phyloP scores from a whole-genome alignment of 495 filamentous ascomycete genomes.

The Sordaria brevicollis region DNA sequence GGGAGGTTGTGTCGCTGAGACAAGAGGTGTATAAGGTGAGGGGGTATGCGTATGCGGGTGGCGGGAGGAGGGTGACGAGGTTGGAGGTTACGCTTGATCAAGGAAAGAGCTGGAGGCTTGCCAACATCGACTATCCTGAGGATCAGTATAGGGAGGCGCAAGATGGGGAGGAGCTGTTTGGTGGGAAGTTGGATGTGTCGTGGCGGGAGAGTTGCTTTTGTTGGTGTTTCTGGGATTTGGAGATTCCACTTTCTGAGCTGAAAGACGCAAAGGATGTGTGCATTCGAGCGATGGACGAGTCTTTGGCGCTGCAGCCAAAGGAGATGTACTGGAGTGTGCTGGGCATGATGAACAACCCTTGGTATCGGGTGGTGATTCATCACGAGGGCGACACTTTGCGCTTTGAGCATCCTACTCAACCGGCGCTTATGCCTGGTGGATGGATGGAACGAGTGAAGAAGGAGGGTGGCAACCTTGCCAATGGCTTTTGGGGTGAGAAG shows the following conservation, averaged over 20 bases:
- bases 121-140: conserved; percentile 75
- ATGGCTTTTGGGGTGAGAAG: conserved; percentile 82
- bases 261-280: conserved; percentile 59
- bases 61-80: conserved; percentile 73
- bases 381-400: conserved; percentile 56
- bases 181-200: conserved; percentile 70
- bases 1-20: conserved; percentile 54
- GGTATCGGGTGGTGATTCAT: conserved; percentile 76
- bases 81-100: conserved; percentile 82
- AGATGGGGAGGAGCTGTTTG: conserved; percentile 57
- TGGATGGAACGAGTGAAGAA: conserved; percentile 98
- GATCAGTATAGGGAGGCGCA: conserved; percentile 67
- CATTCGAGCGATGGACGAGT: conserved; percentile 86
- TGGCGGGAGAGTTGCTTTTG: conserved; percentile 79
- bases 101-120: conserved; percentile 73
- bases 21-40: conserved; percentile 48
- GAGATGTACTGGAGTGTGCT: conserved; percentile 98
- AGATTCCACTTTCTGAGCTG: conserved; percentile 56
- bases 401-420: conserved; percentile 89
- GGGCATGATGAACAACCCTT: conserved; percentile 99
- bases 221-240: conserved; percentile 89
- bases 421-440: conserved; percentile 65
- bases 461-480: conserved; percentile 67
- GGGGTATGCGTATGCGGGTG: conserved; percentile 88
- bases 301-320: conserved; percentile 74